These are phyloP conservation scores for Colletotrichum sp. DNA, from an alignment of 2,329 filamentous ascomycete genomes.

Conservation along the genomic window DNA sequence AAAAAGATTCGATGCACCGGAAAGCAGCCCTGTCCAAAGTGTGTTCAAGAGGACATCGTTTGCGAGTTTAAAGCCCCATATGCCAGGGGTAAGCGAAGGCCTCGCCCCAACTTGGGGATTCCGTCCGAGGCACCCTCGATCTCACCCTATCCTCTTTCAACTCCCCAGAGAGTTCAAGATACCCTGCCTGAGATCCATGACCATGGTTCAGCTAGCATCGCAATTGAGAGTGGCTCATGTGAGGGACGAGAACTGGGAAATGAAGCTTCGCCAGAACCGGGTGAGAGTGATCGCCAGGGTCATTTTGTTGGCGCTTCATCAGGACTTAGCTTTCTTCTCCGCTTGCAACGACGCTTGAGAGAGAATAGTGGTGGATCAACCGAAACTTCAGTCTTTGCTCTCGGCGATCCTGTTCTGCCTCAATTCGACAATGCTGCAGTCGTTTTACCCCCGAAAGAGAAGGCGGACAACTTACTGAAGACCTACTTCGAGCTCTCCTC, in stretches of 20 bases:
- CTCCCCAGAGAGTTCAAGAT: background rate
- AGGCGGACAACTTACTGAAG: background rate
- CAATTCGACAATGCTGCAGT: background rate
- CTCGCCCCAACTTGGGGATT: background rate
- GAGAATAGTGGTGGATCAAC: background rate
- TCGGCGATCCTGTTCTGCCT: background rate
- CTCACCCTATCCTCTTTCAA: background rate
- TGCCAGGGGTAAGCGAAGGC: background rate
- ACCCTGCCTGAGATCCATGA: background rate
- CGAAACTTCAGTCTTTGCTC: slow-evolving; percentile 1
- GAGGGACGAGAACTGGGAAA: background rate
- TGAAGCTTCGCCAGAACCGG: slow-evolving; percentile 28
- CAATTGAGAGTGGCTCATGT: background rate
- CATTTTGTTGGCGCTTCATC: slow-evolving; percentile 35
- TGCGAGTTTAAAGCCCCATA: background rate
- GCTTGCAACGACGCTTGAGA: slow-evolving; percentile 31
- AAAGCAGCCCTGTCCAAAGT: background rate
- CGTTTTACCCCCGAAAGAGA: background rate
- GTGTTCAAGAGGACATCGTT: background rate
- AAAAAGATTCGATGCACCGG: background rate
- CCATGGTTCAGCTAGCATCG: background rate
- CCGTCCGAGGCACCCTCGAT: background rate
- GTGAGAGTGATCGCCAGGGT: slow-evolving; percentile 31
- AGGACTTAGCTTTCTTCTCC: slow-evolving; percentile 31
- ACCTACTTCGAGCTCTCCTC: background rate